These are phyloP conservation scores for Trypanosoma boissoni DNA, from an alignment of 208 protist genomes.

Conservation along the genomic window DNA sequence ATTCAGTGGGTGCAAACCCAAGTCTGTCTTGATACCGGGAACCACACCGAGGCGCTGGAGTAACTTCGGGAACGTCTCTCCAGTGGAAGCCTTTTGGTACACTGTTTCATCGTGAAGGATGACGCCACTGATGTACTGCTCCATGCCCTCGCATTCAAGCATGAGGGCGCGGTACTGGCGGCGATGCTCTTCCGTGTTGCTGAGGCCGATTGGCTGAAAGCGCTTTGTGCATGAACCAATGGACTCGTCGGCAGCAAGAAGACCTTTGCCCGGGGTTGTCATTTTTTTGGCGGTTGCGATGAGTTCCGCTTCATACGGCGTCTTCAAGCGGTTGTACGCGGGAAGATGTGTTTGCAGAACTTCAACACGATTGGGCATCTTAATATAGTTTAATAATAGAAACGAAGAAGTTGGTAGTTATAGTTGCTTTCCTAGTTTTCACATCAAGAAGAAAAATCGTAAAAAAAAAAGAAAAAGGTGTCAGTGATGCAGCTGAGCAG, in stretches of 20 bases:
- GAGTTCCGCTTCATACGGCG: slow-evolving; percentile 74
- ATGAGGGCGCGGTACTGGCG: slow-evolving; percentile 93
- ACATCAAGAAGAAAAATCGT: background rate
- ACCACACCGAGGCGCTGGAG: slow-evolving; percentile 85
- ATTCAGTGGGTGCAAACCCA: slow-evolving; percentile 68
- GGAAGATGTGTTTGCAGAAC: slow-evolving; percentile 81
- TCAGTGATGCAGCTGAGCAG: background rate
- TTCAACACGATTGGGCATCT: slow-evolving; percentile 66
- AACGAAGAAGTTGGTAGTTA: background rate
- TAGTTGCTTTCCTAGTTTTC: background rate
- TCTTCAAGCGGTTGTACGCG: slow-evolving; percentile 77
- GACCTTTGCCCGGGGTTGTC: slow-evolving; percentile 91
- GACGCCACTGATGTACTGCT: slow-evolving; percentile 94
- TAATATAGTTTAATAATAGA: too few species aligned
- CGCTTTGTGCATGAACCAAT: slow-evolving; percentile 95
- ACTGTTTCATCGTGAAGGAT: slow-evolving; percentile 97
- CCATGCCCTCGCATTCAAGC: slow-evolving; percentile 68
- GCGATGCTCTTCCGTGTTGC: slow-evolving; percentile 94
- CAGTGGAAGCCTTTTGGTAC: slow-evolving; percentile 87
- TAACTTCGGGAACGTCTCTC: slow-evolving; percentile 83
- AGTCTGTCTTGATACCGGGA: slow-evolving; percentile 96
- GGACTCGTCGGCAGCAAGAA: slow-evolving; percentile 96
- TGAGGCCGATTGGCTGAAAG: slow-evolving; percentile 92
- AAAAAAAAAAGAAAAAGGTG: slow-evolving; percentile 5
- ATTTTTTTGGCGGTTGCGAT: slow-evolving; percentile 66